Base-by-base conservation (phyloP, 2,329 filamentous ascomycete genomes). In the Fusarium xyrophilum region DNA sequence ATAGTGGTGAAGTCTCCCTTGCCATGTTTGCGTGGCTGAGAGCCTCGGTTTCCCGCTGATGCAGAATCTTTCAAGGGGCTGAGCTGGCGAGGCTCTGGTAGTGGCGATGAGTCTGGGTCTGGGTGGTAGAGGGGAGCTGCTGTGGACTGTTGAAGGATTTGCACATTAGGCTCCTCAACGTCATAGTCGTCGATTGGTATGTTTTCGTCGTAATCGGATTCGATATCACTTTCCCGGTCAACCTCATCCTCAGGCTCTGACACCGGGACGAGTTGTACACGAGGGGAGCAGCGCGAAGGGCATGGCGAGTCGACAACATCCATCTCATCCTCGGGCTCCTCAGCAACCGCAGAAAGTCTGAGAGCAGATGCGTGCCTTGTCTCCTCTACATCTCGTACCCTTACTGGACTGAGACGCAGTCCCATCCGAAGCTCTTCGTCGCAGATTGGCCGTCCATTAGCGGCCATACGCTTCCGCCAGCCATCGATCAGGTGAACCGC, bases 401-500 rank as follows among this genome's bases (percentile, higher is more conserved):
- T 84, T 23, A 89, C 83, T 1, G 88, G 87, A 60, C 86, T 88
- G 21, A 90, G 81, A 9, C 87, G 85, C 39, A 93, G 79, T 3
- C 91, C 90, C 83, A 89, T 88, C 76, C 88, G 89, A 54, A 90
- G 78, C 72, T 90, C 88, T 62, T 89, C 87, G 56, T 89, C 82
- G 72, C 92, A 89, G 69, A 95, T 87, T 0, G 90, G 88, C 63
- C 89, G 86, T 8, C 90, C 91, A 68, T 86, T 89, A 53, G 84
- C 85, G 19, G 87, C 88, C 87, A 97, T 93, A 42, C 93, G 87
- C 76, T 89, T 91, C 64, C 94, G 89, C 95, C 96, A 98, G 35
- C 91, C 89, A 69, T 97, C 93, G 82, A 99, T 97, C 80, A 99
- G 88, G 36, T 88, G 86, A 15, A 98, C 89, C 2, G 96, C 93